Conservation (phyloP, 2,329 filamentous ascomycete genomes). For the Chaetomium strumarium region DNA sequence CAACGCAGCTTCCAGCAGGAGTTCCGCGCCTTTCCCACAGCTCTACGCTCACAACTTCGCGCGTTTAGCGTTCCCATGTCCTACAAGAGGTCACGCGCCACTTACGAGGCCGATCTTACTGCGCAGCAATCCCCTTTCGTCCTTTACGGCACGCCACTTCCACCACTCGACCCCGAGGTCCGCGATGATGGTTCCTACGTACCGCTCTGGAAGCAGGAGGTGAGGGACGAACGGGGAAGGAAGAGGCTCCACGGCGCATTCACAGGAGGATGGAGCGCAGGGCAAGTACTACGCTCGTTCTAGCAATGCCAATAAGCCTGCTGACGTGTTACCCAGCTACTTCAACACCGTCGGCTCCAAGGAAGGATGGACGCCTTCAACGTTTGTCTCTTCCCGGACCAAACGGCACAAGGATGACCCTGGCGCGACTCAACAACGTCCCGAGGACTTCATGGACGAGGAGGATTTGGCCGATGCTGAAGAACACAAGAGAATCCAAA, state of each 20-base stretch:
- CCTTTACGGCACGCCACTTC: slow-evolving; percentile 78
- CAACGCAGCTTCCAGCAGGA: background rate
- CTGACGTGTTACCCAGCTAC: slow-evolving; percentile 53
- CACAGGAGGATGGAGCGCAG: slow-evolving; percentile 93
- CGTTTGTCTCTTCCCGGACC: slow-evolving; percentile 83
- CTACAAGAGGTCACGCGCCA: slow-evolving; percentile 70
- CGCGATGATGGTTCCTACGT: slow-evolving; percentile 90
- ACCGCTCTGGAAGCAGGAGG: slow-evolving; percentile 97
- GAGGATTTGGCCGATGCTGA: slow-evolving; percentile 86
- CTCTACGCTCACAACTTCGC: background rate
- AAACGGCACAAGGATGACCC: slow-evolving; percentile 65
- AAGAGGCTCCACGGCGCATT: slow-evolving; percentile 94
- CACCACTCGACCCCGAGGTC: slow-evolving; percentile 65
- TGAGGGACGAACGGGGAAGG: slow-evolving; percentile 83
- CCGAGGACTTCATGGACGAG: slow-evolving; percentile 97
- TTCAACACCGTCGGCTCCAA: slow-evolving; percentile 98
- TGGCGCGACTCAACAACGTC: slow-evolving; percentile 52
- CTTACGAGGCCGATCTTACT: slow-evolving; percentile 70
- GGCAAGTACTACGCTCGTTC: slow-evolving; percentile 50
- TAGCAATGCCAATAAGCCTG: background rate
- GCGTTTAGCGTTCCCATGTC: slow-evolving; percentile 50
- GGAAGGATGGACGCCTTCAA: slow-evolving; percentile 91
- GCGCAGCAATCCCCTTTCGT: slow-evolving; percentile 66
- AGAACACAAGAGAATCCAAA: slow-evolving; percentile 70
- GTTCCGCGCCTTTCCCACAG: background rate